Evolutionary conservation across 2,329 filamentous ascomycete species (phyloP), one percentile per base, ranked within the genome.

Genomic region (Neonectria sp.): DNA sequence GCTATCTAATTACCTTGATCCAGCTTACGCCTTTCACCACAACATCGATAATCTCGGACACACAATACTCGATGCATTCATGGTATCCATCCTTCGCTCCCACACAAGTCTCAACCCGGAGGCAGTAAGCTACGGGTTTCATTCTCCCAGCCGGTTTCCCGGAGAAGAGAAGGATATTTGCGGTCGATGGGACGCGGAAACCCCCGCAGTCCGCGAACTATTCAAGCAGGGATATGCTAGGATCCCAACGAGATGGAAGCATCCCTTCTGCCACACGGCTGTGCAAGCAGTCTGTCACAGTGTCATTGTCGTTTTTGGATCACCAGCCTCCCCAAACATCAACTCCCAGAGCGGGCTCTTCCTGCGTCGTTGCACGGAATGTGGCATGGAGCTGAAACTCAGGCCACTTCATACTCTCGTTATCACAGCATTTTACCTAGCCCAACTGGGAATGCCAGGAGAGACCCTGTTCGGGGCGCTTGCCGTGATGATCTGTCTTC

Each of bases 401-500:
- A 37, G 67, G 0, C 60, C 69, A 1, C 27, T 69, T 2, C 67
- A 71, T 17, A 12, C 60, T 1, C 9, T 71, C 12, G 53, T 68
- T 25, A 25, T 65, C 2, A 24, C 43, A 0, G 48, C 67, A 2
- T 73, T 71, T 27, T 68, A 67, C 8, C 17, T 72, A 11, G 56
- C 53, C 0, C 48, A 63, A 1, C 13, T 2, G 2, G 69, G 68
- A 3, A 63, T 67, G 53, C 2, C 27, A 2, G 66, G 56, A 1
- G 71, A 73, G 13, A 72, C 65, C 2, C 51, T 73, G 1, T 73
- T 72, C 17, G 71, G 71, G 0, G 56, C 63, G 1, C 11, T 73
- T 0, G 59, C 71, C 0, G n/a, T 69, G 1, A 4, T 69, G 21
- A 25, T 60, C 0, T 71, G 65, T 13, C 65, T 73, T 2, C 7